Percentiles rank a stretch among this genome's conserved stretches.
Conservation (phyloP, 768 basidiomycete species). For the Kwoniella sp. region DNA sequence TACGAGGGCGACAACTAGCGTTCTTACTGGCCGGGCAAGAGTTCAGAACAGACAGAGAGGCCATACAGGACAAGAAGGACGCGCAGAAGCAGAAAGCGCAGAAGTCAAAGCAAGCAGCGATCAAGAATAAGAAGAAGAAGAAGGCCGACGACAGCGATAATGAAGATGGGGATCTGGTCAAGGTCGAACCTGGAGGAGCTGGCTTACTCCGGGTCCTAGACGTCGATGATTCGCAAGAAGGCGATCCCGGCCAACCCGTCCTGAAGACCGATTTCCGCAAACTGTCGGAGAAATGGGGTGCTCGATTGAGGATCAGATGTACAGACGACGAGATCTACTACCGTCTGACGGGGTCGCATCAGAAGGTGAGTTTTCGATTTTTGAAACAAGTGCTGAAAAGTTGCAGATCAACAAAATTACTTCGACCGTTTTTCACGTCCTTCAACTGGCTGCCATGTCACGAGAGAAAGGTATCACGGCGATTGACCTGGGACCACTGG, state of each 20-base stretch:
- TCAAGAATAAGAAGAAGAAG: conserved; percentile 15
- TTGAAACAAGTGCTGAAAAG: conserved; percentile 1
- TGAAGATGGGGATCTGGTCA: conserved; percentile 10
- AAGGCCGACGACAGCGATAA: conserved; percentile 9
- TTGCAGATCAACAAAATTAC: conserved; percentile 37
- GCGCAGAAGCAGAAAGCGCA: conserved; percentile 16
- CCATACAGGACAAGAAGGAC: conserved; percentile 25
- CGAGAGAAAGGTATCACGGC: conserved; percentile 47
- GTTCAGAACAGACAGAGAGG: conserved; percentile 34
- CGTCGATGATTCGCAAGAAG: conserved; percentile 31
- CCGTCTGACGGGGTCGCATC: conserved; percentile 42
- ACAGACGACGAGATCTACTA: conserved; percentile 47
- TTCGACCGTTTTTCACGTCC: conserved; percentile 36
- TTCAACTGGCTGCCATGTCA: conserved; percentile 42
- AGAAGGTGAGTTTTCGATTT: conserved; percentile 31
- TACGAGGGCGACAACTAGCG: conserved; percentile 39
- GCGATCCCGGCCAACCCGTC: conserved; percentile 2
- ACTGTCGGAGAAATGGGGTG: conserved; percentile 42
- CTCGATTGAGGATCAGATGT: conserved; percentile 39
- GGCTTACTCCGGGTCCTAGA: conserved; percentile 26
- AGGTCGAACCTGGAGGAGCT: conserved; percentile 16
- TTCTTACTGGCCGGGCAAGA: conserved; percentile 39
- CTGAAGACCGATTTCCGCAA: conserved; percentile 23
- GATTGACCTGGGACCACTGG: conserved; percentile 44
- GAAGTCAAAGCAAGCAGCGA: conserved; percentile 7